These are phyloP conservation scores for Xylaria polymorpha DNA, from an alignment of 2,329 filamentous ascomycete genomes.

Conservation along the genomic window DNA sequence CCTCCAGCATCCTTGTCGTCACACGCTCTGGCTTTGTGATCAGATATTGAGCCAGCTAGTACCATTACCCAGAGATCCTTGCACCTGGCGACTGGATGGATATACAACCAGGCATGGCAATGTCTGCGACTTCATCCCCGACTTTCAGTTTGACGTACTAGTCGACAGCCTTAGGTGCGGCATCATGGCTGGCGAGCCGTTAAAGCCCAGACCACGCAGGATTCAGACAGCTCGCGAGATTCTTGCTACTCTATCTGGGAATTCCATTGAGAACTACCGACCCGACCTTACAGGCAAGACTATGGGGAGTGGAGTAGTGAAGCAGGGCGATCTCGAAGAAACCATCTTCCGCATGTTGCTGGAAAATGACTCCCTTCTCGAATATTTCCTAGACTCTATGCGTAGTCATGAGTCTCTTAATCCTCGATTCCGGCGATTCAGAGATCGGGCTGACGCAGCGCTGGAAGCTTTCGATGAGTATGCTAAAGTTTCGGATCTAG, in stretches of 20 bases:
- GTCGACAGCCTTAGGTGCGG: slow-evolving; percentile 65
- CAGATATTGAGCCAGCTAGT: slow-evolving; percentile 62
- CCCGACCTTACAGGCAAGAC: slow-evolving; percentile 56
- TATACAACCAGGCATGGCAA: slow-evolving; percentile 61
- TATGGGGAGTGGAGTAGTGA: slow-evolving; percentile 52
- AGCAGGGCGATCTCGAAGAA: slow-evolving; percentile 60
- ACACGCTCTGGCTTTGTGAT: slow-evolving; percentile 66
- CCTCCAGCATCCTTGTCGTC: slow-evolving; percentile 57
- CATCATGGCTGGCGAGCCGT: slow-evolving; percentile 51
- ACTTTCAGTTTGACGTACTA: slow-evolving; percentile 63
- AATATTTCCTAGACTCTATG: slow-evolving; percentile 62
- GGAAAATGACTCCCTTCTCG: slow-evolving; percentile 65
- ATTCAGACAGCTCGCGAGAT: slow-evolving; percentile 64
- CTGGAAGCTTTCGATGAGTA: slow-evolving; percentile 57
- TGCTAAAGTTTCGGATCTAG: slow-evolving; percentile 28
- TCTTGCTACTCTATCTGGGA: slow-evolving; percentile 58
- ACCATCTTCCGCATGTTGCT: slow-evolving; percentile 66
- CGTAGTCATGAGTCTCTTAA: slow-evolving; percentile 58
- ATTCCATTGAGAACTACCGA: slow-evolving; percentile 57
- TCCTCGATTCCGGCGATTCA: slow-evolving; percentile 61
- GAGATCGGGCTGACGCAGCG: slow-evolving; percentile 61
- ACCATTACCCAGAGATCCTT: slow-evolving; percentile 54
- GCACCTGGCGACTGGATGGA: slow-evolving; percentile 58
- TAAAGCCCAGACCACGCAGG: slow-evolving; percentile 52
- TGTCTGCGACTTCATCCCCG: slow-evolving; percentile 61